A percentile compares a stretch with the other conserved stretches of the same genome.
phyloP scores from a whole-genome alignment of 257 asterid genomes.

The Jaltomata sinuosa region DNA sequence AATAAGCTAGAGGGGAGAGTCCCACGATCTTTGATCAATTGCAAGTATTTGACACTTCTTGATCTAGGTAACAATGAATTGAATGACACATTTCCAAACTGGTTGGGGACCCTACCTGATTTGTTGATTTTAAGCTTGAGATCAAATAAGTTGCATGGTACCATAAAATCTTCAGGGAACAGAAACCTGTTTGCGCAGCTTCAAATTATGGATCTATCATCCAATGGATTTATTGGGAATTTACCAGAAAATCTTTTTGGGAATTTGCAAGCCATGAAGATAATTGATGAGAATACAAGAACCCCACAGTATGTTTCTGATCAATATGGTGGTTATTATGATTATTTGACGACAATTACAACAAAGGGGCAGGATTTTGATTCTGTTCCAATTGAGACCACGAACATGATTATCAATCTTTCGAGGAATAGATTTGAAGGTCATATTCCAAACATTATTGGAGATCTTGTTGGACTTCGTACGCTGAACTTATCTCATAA shows the following conservation, averaged over 20 bases:
- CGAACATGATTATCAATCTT: neutral
- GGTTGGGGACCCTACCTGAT: too few relatives aligned
- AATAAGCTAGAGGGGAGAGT: neutral
- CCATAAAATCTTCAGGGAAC: neutral
- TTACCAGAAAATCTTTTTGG: neutral
- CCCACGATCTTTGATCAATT: neutral
- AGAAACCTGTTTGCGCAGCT: neutral
- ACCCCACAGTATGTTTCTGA: neutral
- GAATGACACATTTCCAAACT: too few relatives aligned
- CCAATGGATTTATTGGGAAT: neutral
- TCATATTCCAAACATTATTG: neutral
- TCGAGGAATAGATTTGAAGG: neutral
- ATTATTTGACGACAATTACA: neutral
- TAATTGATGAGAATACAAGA: neutral
- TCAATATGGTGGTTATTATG: accelerated
- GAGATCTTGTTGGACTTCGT: neutral
- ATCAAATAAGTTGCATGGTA: neutral
- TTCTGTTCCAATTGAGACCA: neutral
- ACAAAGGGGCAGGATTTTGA: neutral
- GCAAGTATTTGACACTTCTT: neutral
- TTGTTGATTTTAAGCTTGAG: neutral
- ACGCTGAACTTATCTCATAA: neutral
- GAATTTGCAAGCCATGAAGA: neutral
- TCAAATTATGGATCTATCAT: neutral
- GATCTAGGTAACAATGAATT: neutral